Conservation (phyloP, 768 basidiomycete species). For the Royoungia palumana region DNA sequence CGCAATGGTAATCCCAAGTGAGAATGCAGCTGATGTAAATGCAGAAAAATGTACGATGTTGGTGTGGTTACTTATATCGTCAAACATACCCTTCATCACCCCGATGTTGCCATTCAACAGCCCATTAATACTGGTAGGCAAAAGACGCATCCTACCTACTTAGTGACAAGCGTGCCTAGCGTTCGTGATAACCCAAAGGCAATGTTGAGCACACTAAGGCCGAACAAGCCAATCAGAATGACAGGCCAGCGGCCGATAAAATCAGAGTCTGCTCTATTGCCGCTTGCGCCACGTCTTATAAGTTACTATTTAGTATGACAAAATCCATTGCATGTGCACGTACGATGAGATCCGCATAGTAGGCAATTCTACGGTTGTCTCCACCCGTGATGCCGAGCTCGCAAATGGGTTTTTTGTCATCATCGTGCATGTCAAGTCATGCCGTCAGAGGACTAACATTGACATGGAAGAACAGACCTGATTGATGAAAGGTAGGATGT, state of each 20-base stretch:
- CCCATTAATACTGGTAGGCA: slow-evolving; percentile 22
- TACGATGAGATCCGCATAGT: slow-evolving; percentile 62
- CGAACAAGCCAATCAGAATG: slow-evolving; percentile 51
- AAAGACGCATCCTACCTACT: slow-evolving; percentile 30
- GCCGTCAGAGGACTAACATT: no score
- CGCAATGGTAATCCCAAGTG: slow-evolving; percentile 31
- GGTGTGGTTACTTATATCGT: slow-evolving; percentile 48
- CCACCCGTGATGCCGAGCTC: slow-evolving; percentile 62
- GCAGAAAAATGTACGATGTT: slow-evolving; percentile 36
- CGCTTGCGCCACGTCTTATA: no score
- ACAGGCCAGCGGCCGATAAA: slow-evolving; percentile 59
- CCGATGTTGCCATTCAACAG: slow-evolving; percentile 40
- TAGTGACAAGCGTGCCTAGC: slow-evolving; percentile 50
- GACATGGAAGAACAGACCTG: slow-evolving; percentile 34
- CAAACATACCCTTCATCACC: slow-evolving; percentile 70
- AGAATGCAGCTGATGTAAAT: slow-evolving; percentile 29
- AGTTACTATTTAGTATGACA: not conserved
- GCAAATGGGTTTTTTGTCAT: slow-evolving; percentile 52
- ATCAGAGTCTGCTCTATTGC: slow-evolving; percentile 63
- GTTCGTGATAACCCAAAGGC: slow-evolving; percentile 62
- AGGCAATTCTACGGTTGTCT: slow-evolving; percentile 61
- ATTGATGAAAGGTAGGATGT: slow-evolving; percentile 65
- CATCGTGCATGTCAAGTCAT: no score
- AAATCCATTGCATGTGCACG: slow-evolving; percentile 20
- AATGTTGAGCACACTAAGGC: slow-evolving; percentile 49